A percentile compares a stretch with the other conserved stretches of the same genome.
phyloP scores from a whole-genome alignment of 2,329 filamentous ascomycete species.

The Paecilomyces dactylethromorphus region DNA sequence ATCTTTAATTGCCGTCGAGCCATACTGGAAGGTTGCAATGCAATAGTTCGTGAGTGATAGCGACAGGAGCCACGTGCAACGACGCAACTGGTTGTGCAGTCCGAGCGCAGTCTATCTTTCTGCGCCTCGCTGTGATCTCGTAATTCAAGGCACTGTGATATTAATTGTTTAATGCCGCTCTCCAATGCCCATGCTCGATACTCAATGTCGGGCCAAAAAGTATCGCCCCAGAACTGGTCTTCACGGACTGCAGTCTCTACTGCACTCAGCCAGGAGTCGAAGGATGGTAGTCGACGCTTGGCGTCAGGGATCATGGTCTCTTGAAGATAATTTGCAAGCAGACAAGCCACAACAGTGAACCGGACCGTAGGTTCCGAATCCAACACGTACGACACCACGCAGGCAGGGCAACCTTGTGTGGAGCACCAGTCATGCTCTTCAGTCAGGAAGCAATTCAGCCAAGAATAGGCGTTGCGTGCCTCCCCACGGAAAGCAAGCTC shows the following conservation, averaged over 20 bases:
- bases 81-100: conserved; percentile 11
- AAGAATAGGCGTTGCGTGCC: conserved; percentile 52
- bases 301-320: conserved; percentile 15
- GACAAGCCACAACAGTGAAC: conserved; percentile 35
- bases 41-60: conserved; percentile 14
- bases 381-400: conserved; percentile 36
- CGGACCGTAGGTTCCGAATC: conserved; percentile 40
- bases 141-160: conserved; percentile 33
- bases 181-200: conserved; percentile 31
- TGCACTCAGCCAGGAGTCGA: conserved; percentile 33
- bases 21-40: conserved; percentile 22
- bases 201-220: conserved; percentile 36
- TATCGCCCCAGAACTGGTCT: conserved; percentile 38
- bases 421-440: conserved; percentile 54
- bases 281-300: conserved; percentile 18
- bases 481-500: conserved; percentile 53
- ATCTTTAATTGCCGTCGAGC: conserved; percentile 24
- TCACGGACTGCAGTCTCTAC: conserved; percentile 34
- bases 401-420: conserved; percentile 49
- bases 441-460: conserved; percentile 52
- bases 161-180: conserved; percentile 31
- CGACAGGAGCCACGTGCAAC: conserved; percentile 15
- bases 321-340: conserved; percentile 29
- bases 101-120: conserved; percentile 10
- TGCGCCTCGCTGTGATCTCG: conserved; percentile 16